Evolutionary conservation across 2,329 filamentous ascomycete species (phyloP), one percentile per base, ranked within the genome.

Genomic region (Sclerotinia trifoliorum): DNA sequence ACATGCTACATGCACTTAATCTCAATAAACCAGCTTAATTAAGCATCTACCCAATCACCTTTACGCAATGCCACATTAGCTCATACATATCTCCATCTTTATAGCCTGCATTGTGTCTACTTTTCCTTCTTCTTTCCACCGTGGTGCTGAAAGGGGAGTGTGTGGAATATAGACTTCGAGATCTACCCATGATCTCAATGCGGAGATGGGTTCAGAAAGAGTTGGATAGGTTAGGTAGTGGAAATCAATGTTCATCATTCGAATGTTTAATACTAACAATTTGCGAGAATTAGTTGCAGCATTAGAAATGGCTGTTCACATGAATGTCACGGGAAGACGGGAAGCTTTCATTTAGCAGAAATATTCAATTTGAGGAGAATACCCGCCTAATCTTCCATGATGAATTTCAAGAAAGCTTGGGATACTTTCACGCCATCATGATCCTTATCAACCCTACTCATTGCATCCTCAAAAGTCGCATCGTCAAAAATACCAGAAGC

Each of bases 391-490:
- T 74, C 83, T 72, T 92, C 88, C 60, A 87, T 80, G 74, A 96
- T 78, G 73, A 98, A 97, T 56, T 84, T 86, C 75, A 97, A 77
- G 77, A 97, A 96, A 0, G 87, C 89, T 71, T 84, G 83, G 0
- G 88, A 90, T 66, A 97, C 88, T 3, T 83, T 80, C n/a, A 95
- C 82, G 1, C 94, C 94, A 77, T 97, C 93, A 71, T 97, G 93
- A 66, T 86, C 82, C 46, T 87, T 83, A 11, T 81, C 81, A 2
- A 89, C 89, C 70, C 92, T 85, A 10, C 79, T 80, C 77, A 94
- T 85, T 35, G 86, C 91, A 73, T 92, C 90, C 67, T 86, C 79
- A 73, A 86, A 94, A 70, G 90, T 79, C 24, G 86, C 86, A 68
- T 94, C 87, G 66, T 83, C 80, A 71, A 97, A 90, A 29, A 95